These are phyloP conservation scores for Clitoria ternatea DNA, from an alignment of 306 rosid genomes.

Conservation along the genomic window DNA sequence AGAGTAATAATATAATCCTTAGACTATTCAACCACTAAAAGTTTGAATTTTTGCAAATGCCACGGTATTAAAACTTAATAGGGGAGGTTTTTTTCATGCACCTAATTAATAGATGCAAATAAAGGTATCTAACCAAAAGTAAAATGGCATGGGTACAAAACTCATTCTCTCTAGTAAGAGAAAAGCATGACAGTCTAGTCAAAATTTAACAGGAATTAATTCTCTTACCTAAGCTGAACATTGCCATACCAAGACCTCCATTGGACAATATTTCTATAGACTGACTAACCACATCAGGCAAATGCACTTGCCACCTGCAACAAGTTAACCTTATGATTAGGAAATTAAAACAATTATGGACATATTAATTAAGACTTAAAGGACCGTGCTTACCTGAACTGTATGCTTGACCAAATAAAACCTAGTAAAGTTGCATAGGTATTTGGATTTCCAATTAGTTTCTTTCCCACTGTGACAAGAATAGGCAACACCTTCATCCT, in stretches of 20 bases:
- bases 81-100: no score
- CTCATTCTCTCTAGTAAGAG: no score
- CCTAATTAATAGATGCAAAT: no score
- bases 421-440: constrained; percentile 81
- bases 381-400: constrained; percentile 47
- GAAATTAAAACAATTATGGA: background rate
- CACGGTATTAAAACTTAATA: no score
- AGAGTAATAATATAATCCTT: no score
- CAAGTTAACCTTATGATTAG: background rate
- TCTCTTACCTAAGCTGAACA: constrained; percentile 82
- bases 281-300: constrained; percentile 57
- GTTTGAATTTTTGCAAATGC: no score
- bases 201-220: no score
- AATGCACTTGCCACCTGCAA: constrained; percentile 68
- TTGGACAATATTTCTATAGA: constrained; percentile 57
- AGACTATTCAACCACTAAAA: no score
- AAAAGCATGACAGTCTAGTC: no score
- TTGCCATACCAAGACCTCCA: constrained; percentile 98
- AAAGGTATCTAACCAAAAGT: no score
- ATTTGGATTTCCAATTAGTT: constrained; percentile 72
- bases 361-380: background rate
- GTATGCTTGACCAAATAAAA: constrained; percentile 77
- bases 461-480: constrained; percentile 66
- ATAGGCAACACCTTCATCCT: constrained; percentile 38
- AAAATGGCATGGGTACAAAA: no score